Evolutionary conservation across 2,329 filamentous ascomycete species (phyloP), one percentile per base, ranked within the genome.

Genomic region (Fusarium illudens): DNA sequence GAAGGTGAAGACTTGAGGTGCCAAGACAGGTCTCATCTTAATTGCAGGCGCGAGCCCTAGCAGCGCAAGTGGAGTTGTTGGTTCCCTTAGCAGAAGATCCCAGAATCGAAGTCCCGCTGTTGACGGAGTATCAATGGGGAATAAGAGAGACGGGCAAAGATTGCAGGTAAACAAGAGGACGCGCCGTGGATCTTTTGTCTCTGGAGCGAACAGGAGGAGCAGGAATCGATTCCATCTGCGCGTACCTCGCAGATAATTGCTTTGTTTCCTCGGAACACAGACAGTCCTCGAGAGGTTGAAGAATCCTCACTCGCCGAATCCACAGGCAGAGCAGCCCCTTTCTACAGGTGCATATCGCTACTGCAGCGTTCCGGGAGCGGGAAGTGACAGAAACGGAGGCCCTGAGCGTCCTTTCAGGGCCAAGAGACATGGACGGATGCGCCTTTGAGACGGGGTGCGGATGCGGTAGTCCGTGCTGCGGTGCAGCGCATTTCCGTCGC

Each of bases 11-110:
- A 74, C 37, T 63, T 50, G 50, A 63, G 53, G 46, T 61, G 67
- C 64, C 60, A 71, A 73, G 68, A 67, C 58, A 65, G 54, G 71
- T 69, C 72, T 74, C 72, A 74, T 74, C 65, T 74, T 74, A 72
- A 72, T 71, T 71, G 68, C 62, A 62, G 62, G 53, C 46, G 58
- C 55, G 54, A 69, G 60, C 52, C 60, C 54, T 30, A 57, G 55
- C 60, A 60, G 57, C 46, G 36, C 36, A 51, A 37, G 66, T 74
- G 71, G 71, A 69, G 60, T 33, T 54, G 54, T 36, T 58, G 19
- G 33, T 53, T 60, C 30, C 37, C 44, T 60, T 37, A 53, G 66
- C 30, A 62, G 22, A 61, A n/a, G 48, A 52, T 62, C 59, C 59
- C 27, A 49, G 53, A 27, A 25, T 56, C 33, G 36, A 37, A 59